These are phyloP conservation scores for Lycium ferocissimum DNA, from an alignment of 257 asterid genomes.

Conservation along the genomic window DNA sequence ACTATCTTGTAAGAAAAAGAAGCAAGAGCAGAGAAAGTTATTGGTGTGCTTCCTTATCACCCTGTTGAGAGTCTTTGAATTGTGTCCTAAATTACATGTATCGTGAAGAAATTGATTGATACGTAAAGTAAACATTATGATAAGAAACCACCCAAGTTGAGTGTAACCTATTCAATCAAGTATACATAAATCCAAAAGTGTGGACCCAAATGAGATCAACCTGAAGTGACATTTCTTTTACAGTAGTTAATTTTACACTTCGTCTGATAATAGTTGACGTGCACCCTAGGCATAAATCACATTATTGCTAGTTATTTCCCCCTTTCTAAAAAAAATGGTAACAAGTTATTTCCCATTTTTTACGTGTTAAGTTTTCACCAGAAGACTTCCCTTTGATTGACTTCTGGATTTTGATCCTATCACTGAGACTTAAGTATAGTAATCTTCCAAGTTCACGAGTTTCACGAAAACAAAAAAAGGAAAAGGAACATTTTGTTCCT, in stretches of 20 bases:
- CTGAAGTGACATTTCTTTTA: conserved; percentile 18
- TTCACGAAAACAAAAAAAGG: neutral
- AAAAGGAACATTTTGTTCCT: neutral
- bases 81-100: neutral
- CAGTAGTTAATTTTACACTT: conserved; percentile 1
- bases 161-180: conserved; percentile 25
- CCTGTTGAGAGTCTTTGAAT: neutral
- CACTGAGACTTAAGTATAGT: neutral
- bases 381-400: conserved; percentile 5
- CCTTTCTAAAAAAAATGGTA: neutral
- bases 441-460: neutral
- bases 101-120: neutral
- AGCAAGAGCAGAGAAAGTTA: neutral
- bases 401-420: neutral
- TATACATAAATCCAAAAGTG: neutral
- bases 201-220: conserved; percentile 19
- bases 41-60: conserved; percentile 2
- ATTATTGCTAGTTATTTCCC: neutral
- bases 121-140: neutral
- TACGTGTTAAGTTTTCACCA: neutral
- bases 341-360: too few relatives aligned
- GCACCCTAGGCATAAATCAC: conserved; percentile 10
- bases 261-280: neutral
- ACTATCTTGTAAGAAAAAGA: neutral
- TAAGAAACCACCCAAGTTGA: conserved; percentile 15